phyloP scores from a whole-genome alignment of 2,329 filamentous ascomycete species.

The Ophiocordyceps australis region DNA sequence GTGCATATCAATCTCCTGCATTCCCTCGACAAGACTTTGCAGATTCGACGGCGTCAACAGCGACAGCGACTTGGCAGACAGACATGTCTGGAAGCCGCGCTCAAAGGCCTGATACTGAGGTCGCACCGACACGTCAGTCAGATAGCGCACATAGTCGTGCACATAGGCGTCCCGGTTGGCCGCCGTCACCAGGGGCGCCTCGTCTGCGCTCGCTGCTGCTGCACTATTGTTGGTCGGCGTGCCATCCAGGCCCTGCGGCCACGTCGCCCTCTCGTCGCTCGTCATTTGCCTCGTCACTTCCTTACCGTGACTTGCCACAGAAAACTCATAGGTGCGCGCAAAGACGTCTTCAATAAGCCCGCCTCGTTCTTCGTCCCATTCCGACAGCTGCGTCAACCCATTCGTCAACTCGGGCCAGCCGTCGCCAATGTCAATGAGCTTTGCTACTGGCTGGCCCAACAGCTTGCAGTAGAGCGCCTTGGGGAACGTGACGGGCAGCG shows the following conservation, averaged over 20 bases:
- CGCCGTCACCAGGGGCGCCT: conserved; percentile 61
- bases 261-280: conserved; percentile 16
- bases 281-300: conserved; percentile 40
- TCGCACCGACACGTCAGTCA: conserved; percentile 59
- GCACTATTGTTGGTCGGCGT: too few relatives aligned
- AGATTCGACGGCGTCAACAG: conserved; percentile 56
- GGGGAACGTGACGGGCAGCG: conserved; percentile 78
- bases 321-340: conserved; percentile 74
- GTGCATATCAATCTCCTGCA: conserved; percentile 59
- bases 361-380: conserved; percentile 59
- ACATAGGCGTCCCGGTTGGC: conserved; percentile 65
- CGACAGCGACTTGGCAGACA: conserved; percentile 50
- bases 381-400: conserved; percentile 52
- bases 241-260: conserved; percentile 33
- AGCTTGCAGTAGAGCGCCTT: conserved; percentile 69
- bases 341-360: conserved; percentile 71
- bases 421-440: conserved; percentile 62
- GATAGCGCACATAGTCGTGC: conserved; percentile 67
- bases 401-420: conserved; percentile 73
- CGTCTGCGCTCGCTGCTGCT: conserved; percentile 17
- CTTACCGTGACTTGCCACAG: conserved; percentile 37
- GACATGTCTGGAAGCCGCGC: conserved; percentile 59
- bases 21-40: conserved; percentile 67
- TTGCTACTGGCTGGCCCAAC: conserved; percentile 47
- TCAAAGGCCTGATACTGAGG: conserved; percentile 69